Percentiles rank a stretch among this genome's conserved stretches.
phyloP scores from a whole-genome alignment of 495 filamentous ascomycete species.

The Penicillium paradoxum region DNA sequence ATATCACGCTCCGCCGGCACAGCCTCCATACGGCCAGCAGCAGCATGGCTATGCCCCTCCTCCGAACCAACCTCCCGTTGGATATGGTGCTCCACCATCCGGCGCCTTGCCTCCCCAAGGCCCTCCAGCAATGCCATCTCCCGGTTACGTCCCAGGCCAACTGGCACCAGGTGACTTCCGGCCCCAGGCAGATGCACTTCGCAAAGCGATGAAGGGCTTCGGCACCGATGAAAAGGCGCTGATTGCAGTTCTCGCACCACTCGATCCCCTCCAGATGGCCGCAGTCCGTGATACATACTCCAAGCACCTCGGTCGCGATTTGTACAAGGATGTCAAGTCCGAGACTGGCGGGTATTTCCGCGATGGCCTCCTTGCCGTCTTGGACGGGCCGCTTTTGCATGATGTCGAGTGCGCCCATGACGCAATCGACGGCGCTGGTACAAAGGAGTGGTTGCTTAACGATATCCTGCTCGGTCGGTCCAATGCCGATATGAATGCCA shows the following conservation, averaged over 20 bases:
- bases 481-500: constrained; percentile 79
- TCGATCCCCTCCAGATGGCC: constrained; percentile 69
- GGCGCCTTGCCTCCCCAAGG: constrained; percentile 19
- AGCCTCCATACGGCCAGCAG: constrained; percentile 23
- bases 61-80: constrained; percentile 23
- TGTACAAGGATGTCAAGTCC: constrained; percentile 67
- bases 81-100: constrained; percentile 37
- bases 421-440: constrained; percentile 73
- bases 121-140: constrained; percentile 50
- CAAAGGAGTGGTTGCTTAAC: constrained; percentile 78
- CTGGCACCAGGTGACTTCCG: constrained; percentile 59
- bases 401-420: constrained; percentile 62
- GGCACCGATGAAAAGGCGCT: constrained; percentile 79
- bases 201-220: constrained; percentile 86
- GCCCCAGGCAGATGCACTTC: constrained; percentile 61
- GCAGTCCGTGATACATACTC: constrained; percentile 62
- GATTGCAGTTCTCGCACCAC: constrained; percentile 57
- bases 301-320: constrained; percentile 54
- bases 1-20: constrained; percentile 19
- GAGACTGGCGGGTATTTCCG: constrained; percentile 74
- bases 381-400: constrained; percentile 68
- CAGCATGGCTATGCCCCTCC: constrained; percentile 25
- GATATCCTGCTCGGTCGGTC: constrained; percentile 77
- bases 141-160: constrained; percentile 58
- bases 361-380: constrained; percentile 61